Evolutionary conservation across 1,284 basidiomycete species (phyloP).

Genomic region (Mycena sp.): DNA sequence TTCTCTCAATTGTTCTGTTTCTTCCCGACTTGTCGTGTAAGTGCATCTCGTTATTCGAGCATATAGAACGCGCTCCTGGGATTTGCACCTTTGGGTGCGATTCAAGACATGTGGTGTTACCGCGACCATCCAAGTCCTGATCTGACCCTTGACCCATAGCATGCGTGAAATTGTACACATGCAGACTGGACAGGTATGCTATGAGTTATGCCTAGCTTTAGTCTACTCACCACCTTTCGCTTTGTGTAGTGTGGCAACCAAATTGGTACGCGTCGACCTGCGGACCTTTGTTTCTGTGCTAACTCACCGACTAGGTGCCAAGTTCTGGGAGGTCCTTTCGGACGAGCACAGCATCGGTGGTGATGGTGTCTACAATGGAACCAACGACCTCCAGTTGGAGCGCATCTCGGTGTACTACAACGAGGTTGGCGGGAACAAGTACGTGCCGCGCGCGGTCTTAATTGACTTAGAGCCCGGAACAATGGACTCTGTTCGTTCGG

Average conservation of each 20-base stretch:
- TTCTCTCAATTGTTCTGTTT: background rate
- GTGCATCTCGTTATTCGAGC: too few species aligned
- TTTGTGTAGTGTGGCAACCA: conserved; percentile 93
- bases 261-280: conserved; percentile 71
- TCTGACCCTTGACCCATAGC: conserved; percentile 55
- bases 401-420: conserved; percentile 98
- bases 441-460: conserved; percentile 95
- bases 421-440: conserved; percentile 91
- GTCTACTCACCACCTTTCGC: background rate
- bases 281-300: conserved; percentile 20
- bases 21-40: too few species aligned
- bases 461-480: conserved; percentile 97
- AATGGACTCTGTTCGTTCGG: conserved; percentile 94
- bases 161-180: conserved; percentile 99
- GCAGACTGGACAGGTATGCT: conserved; percentile 90
- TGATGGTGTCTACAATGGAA: conserved; percentile 94
- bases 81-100: background rate
- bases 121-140: background rate
- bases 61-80: too few species aligned
- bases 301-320: conserved; percentile 73
- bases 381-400: conserved; percentile 95
- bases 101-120: background rate
- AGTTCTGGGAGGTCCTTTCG: conserved; percentile 98
- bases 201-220: conserved; percentile 22
- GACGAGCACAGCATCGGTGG: conserved; percentile 97